phyloP scores from a whole-genome alignment of 2,329 filamentous ascomycete genomes.

The Fusarium paranaense region DNA sequence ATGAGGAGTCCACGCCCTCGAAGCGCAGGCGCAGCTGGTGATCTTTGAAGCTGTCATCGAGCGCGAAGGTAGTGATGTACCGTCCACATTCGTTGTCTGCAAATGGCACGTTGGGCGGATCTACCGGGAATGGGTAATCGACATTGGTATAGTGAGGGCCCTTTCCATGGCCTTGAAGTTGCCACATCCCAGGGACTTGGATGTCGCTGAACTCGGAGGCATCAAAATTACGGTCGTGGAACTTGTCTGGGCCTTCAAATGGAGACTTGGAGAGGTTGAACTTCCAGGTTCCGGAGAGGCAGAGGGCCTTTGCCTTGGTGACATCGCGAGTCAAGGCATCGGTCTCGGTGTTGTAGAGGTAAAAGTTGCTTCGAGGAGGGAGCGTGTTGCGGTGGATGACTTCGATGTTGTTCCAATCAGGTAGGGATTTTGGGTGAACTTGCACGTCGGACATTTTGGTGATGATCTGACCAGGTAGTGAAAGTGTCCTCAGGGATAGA shows the following conservation, averaged over 20 bases:
- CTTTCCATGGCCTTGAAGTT: constrained; percentile 67
- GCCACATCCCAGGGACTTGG: background rate
- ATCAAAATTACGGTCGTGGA: background rate
- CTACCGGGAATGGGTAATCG: constrained; percentile 73
- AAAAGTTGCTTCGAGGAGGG: background rate
- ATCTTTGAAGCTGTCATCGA: background rate
- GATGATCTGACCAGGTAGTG: background rate
- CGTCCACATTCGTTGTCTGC: constrained; percentile 74
- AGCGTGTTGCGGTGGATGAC: background rate
- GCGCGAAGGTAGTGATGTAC: constrained; percentile 53
- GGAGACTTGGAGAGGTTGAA: background rate
- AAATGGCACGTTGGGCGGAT: constrained; percentile 70
- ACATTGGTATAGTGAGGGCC: constrained; percentile 70
- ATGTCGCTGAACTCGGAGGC: background rate
- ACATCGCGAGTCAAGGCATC: background rate
- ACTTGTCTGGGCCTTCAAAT: background rate
- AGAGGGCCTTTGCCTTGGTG: background rate
- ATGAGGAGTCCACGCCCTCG: background rate
- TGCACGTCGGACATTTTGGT: background rate
- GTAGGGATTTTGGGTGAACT: background rate
- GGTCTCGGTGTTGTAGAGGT: background rate
- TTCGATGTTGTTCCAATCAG: background rate
- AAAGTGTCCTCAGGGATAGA: background rate
- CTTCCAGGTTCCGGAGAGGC: background rate
- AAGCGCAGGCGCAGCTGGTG: background rate